Evolutionary conservation across 805 yeast species (phyloP), one percentile per base, ranked within the genome.

Genomic region (Nakazawaea pomicola): DNA sequence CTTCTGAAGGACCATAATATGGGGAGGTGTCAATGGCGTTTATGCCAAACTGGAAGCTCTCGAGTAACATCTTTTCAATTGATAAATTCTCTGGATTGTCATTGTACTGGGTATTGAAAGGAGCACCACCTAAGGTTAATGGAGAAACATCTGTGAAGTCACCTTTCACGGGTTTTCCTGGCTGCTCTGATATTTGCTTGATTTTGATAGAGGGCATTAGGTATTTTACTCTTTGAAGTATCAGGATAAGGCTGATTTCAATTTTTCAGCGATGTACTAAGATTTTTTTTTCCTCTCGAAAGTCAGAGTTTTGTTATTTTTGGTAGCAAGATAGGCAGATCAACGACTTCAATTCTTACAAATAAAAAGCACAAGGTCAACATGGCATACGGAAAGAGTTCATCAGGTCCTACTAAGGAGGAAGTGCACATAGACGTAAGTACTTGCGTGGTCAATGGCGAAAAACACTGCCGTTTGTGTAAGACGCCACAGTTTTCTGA

Each of bases 21-120:
- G 97, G 96, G 0, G 96, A 85, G 0, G 97, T 88, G 55, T 90
- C 97, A 28, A 90, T 67, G 1, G 95, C 93, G 34, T 70, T 72
- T 45, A 87, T 65, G 0, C 96, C 96, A 19, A 67, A 55, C 16
- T 65, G 61, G 51, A 90, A 80, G 0, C 90, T 93, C 11, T 58
- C 52, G 36, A 64, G 55, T 16, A 90, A 49, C 37, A 90, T 72
- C 0, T 74, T 78, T 9, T 61, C 65, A 9, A 80, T 69, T 1
- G 87, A 83, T 31, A 86, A 49, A 0, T 63, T 52, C 27, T 67
- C 65, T 1, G 95, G 95, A 51, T 84, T 73, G 9, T 69, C 76
- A 46, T 83, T 76, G 67, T 87, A 90, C 55, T 83, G 95, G 17
- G 76, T 69, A 61, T 87, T 89, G 68, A 89, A 80, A 4, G 84